phyloP scores from a whole-genome alignment of 2,329 filamentous ascomycete genomes.

The Fusarium sp. region DNA sequence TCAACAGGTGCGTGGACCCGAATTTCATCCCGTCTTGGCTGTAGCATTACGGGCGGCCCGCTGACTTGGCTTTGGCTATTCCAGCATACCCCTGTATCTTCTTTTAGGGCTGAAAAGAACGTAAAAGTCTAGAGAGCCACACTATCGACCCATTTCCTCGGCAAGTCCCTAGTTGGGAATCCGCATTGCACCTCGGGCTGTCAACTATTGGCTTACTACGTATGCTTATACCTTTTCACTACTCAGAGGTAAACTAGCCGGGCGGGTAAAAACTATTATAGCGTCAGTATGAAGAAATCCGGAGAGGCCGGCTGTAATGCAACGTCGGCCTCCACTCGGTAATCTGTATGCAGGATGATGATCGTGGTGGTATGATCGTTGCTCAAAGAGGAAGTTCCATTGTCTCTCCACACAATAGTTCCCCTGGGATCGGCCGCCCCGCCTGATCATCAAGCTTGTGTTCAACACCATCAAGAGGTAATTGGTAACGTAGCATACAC shows the following conservation, averaged over 20 bases:
- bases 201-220: not conserved
- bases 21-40: not conserved
- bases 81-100: not conserved
- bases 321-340: not conserved
- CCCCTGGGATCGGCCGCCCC: not conserved
- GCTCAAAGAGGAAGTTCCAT: not conserved
- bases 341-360: not conserved
- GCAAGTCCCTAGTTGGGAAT: not conserved
- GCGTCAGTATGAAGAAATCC: not conserved
- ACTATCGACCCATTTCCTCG: accelerated
- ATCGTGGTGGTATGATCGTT: not conserved
- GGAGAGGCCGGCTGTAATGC: not conserved
- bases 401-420: not conserved
- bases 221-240: not conserved
- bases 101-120: not conserved
- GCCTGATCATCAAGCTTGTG: not conserved
- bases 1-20: too few species aligned
- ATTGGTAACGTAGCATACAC: not conserved
- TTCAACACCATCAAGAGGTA: accelerated
- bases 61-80: too few species aligned
- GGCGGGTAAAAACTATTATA: accelerated
- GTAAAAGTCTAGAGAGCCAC: accelerated
- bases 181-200: accelerated
- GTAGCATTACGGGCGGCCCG: not conserved
- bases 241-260: not conserved